These are phyloP conservation scores for Corchorus olitorius DNA, from an alignment of 345 rosid species.

Conservation along the genomic window DNA sequence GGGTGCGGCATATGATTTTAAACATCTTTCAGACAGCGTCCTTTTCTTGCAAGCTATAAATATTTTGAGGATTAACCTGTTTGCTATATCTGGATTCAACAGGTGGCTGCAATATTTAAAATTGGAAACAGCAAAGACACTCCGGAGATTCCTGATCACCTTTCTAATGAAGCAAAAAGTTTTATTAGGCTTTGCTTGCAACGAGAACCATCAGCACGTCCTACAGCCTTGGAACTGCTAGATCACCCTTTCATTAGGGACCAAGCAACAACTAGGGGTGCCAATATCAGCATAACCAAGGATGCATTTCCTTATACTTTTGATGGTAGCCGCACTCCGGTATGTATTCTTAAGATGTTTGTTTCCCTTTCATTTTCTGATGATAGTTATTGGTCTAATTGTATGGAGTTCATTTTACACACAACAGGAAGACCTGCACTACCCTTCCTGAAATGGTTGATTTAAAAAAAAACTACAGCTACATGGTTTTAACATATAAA, in stretches of 20 bases:
- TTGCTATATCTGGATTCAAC: slow-evolving; percentile 35
- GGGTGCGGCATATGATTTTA: slow-evolving; percentile 54
- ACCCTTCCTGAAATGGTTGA: background rate
- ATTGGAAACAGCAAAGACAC: slow-evolving; percentile 94
- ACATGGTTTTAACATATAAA: slow-evolving; percentile 7
- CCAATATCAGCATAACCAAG: slow-evolving; percentile 48
- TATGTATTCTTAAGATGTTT: slow-evolving; percentile 30
- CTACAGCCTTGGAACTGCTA: slow-evolving; percentile 71
- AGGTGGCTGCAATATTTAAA: slow-evolving; percentile 99
- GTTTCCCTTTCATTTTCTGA: background rate
- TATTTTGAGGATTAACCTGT: background rate
- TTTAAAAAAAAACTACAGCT: background rate
- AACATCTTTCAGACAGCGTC: slow-evolving; percentile 9
- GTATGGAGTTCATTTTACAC: background rate
- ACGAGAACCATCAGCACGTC: slow-evolving; percentile 81
- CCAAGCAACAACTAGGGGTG: slow-evolving; percentile 51
- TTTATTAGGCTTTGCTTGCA: slow-evolving; percentile 84
- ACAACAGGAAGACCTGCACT: background rate
- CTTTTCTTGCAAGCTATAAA: slow-evolving; percentile 19
- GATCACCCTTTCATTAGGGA: slow-evolving; percentile 83
- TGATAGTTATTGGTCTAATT: background rate
- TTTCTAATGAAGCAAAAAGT: slow-evolving; percentile 81
- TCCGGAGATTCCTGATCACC: slow-evolving; percentile 88
- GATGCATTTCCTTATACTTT: slow-evolving; percentile 55
- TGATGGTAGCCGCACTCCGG: slow-evolving; percentile 80